These are phyloP conservation scores for Toxoplasma gondii DNA, from an alignment of 169 alveolate species.

Conservation along the genomic window DNA sequence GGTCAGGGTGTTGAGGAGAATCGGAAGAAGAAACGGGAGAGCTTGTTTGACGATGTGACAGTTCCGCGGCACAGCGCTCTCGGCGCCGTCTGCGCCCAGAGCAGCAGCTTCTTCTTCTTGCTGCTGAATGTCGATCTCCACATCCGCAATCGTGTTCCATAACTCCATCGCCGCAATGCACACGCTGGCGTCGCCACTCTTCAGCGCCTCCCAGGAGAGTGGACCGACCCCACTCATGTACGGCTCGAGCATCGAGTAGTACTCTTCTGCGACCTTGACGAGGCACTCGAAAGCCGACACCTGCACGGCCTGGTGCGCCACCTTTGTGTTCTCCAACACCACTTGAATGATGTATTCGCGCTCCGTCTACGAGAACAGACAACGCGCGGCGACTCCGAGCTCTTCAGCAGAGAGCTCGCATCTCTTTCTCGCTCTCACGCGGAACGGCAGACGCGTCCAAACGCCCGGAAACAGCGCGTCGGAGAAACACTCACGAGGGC, in stretches of 20 bases:
- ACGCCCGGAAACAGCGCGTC: too few species aligned
- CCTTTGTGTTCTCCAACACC: slow-evolving; percentile 63
- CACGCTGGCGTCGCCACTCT: slow-evolving; percentile 56
- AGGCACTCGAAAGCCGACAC: slow-evolving; percentile 78
- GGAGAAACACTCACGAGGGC: too few species aligned
- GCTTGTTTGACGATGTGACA: slow-evolving; percentile 62
- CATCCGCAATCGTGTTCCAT: slow-evolving; percentile 69
- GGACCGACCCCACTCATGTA: slow-evolving; percentile 66
- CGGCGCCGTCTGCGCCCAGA: neutral
- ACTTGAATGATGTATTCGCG: slow-evolving; percentile 57
- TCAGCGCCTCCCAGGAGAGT: slow-evolving; percentile 63
- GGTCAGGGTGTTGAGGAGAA: slow-evolving; percentile 62
- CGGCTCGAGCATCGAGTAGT: slow-evolving; percentile 54
- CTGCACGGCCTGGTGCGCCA: slow-evolving; percentile 61
- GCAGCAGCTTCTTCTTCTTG: slow-evolving; percentile 45
- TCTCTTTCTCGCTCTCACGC: too few species aligned
- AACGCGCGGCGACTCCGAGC: neutral
- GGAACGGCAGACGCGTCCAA: too few species aligned
- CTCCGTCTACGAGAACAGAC: slow-evolving; percentile 45
- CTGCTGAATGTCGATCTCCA: slow-evolving; percentile 57
- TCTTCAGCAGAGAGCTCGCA: too few species aligned
- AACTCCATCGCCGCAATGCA: slow-evolving; percentile 70
- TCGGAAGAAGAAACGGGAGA: slow-evolving; percentile 69
- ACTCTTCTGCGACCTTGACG: slow-evolving; percentile 72
- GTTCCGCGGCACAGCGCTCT: slow-evolving; percentile 1